These are phyloP conservation scores for Metschnikowia koreensis DNA, from an alignment of 805 yeast genomes.

Conservation along the genomic window DNA sequence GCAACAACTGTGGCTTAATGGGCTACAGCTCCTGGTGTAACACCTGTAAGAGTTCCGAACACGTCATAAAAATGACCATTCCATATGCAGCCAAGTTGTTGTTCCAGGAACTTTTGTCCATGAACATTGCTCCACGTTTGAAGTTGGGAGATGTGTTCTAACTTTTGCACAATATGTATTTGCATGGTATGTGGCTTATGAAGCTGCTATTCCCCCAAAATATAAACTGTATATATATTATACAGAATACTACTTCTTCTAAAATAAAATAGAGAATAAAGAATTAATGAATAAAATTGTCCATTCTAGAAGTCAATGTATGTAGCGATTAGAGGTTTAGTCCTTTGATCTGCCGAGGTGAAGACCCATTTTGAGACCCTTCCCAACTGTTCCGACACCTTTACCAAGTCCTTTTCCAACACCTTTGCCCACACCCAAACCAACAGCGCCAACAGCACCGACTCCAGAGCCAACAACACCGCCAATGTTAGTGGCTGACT, in stretches of 20 bases:
- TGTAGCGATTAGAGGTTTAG: neutral
- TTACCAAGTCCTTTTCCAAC: conserved; percentile 22
- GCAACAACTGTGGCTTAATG: conserved; percentile 93
- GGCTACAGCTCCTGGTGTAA: conserved; percentile 98
- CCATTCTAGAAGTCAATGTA: neutral
- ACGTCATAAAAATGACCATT: conserved; percentile 88
- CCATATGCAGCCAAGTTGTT: conserved; percentile 98
- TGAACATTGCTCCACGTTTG: conserved; percentile 97
- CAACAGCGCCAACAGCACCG: conserved; percentile 21
- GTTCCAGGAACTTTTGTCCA: conserved; percentile 96
- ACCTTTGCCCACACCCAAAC: conserved; percentile 21
- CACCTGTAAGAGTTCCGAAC: conserved; percentile 86
- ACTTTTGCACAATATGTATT: neutral
- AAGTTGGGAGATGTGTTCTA: conserved; percentile 82
- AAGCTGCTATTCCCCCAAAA: neutral
- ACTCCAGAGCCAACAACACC: conserved; percentile 34
- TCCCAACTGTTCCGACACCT: conserved; percentile 39
- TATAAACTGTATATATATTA: neutral
- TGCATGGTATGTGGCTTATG: conserved; percentile 1
- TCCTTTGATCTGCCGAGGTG: conserved; percentile 25
- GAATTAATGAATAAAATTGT: neutral
- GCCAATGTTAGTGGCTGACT: conserved; percentile 33
- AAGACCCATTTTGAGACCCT: conserved; percentile 36
- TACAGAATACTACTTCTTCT: neutral
- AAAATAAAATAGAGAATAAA: neutral